Percentiles rank a stretch among this genome's conserved stretches.
Evolutionary conservation across 352 stramenopile species (phyloP).

Genomic region (Globisporangium acanthophoron): DNA sequence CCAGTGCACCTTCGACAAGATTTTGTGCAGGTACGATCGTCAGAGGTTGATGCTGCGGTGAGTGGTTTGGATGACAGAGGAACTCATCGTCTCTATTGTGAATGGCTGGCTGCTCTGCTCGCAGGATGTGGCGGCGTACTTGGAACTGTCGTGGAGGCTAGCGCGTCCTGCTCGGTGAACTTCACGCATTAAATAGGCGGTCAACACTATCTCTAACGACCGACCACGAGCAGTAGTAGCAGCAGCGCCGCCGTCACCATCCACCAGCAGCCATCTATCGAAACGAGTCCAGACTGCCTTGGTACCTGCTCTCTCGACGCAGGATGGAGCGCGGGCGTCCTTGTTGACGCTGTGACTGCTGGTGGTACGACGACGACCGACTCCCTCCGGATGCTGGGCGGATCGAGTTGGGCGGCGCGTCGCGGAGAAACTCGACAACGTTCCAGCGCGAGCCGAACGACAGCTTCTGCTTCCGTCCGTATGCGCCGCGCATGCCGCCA

Average conservation of each 20-base stretch:
- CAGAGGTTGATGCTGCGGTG: too few species aligned
- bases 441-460: constrained; percentile 58
- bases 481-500: constrained; percentile 46
- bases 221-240: not conserved
- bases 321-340: constrained; percentile 34
- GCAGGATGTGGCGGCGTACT: constrained; percentile 26
- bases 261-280: not conserved
- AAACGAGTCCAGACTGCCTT: constrained; percentile 24
- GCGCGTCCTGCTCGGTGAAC: constrained; percentile 5
- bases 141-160: constrained; percentile 26
- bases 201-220: not conserved
- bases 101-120: not conserved
- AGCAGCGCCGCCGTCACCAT: not conserved
- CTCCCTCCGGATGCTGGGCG: constrained; percentile 22
- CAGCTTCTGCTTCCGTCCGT: constrained; percentile 47
- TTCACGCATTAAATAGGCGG: constrained; percentile 3
- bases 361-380: constrained; percentile 13
- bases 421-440: constrained; percentile 42
- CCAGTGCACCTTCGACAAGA: constrained; percentile 34
- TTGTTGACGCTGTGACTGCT: constrained; percentile 18
- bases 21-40: constrained; percentile 48
- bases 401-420: constrained; percentile 23
- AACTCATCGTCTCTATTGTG: constrained; percentile 3
- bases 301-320: constrained; percentile 49
- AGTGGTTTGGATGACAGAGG: not conserved